Evolutionary conservation across 2,329 filamentous ascomycete species (phyloP), one percentile per base, ranked within the genome.

Genomic region (Fusarium pseudonygamai): DNA sequence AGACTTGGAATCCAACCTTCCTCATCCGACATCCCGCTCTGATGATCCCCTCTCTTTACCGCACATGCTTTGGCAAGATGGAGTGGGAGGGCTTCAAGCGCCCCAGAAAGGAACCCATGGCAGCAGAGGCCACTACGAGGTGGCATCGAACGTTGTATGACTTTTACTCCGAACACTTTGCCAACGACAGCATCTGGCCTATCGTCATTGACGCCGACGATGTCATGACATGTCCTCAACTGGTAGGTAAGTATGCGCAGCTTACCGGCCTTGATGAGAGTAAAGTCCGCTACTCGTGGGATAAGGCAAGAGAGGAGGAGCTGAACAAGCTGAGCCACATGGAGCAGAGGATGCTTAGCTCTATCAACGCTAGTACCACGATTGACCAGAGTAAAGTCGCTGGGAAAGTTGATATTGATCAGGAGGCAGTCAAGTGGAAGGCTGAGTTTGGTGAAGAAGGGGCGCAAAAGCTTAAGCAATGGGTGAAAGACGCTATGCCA

Each of bases 1-100:
- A 75, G 42, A 75, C 73, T 8, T 75, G 73, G 73, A 63, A 63
- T 14, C 73, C 73, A 11, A 75, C 73, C 12, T 75, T 75, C 24
- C 73, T 75, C 14, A 75, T 75, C 13, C 69, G 73, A 6, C 72
- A 75, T 14, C 73, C 73, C 0, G 73, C 72, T 4, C 52, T 75
- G 6, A 46, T 64, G 39, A 30, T 75, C 1, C 60, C 73, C 20
- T 75, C 73, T 10, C 40, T 75, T 5, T 75, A 71, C 50, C 69
- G 73, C 18, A 71, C 73, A 9, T 69, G 52, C 7, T 42, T 49
- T 11, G 18, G 18, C 15, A 45, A 53, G 16, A 18, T 60, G 30
- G 60, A 69, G 14, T 12, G 47, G 16, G 28, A 68, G 2, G 65
- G 64, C 3, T 39, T 55, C 20, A 30, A 24, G 24, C 62, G 69